Conservation (phyloP, 176 grass and related monocot genomes). For the Zea mays region Zm-B73-REFERENCE-NAM-5.0 NC_050102.1:138419001-138419500, state of each 20-base stretch:
- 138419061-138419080: slow-evolving; percentile 15
- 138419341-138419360: no score
- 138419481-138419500: neutral
- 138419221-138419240: slow-evolving; percentile 33
- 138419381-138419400: no score
- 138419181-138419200: slow-evolving; percentile 20
- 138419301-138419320: slow-evolving; percentile 31
- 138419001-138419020: neutral
- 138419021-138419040: neutral
- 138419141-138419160: neutral
- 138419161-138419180: slow-evolving; percentile 6
- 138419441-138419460: neutral
- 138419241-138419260: slow-evolving; percentile 8
- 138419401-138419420: no score
- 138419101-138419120: slow-evolving; percentile 27
- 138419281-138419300: neutral
- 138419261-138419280: slow-evolving; percentile 35
- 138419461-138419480: neutral
- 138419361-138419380: no score
- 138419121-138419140: neutral
- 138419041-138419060: neutral
- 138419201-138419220: slow-evolving; percentile 21
- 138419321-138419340: neutral
- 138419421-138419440: no score
- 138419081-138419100: slow-evolving; percentile 3